Evolutionary conservation across 176 grass and related monocot species (phyloP), one percentile per base, ranked within the genome.

Genomic region (Oryza officinalis): DNA sequence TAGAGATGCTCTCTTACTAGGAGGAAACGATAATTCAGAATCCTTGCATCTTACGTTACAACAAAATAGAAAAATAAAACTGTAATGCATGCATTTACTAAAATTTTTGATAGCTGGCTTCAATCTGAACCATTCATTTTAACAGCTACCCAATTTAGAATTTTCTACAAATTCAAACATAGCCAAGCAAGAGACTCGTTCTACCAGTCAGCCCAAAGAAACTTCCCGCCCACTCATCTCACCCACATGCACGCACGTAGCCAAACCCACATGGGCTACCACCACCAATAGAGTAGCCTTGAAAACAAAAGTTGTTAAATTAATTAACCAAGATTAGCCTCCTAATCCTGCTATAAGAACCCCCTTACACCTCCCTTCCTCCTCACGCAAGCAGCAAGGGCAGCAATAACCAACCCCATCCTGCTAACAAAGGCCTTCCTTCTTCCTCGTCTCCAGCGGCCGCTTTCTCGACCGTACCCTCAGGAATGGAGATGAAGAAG

Each of bases 401-500:
- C 86, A 64, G 40, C 66, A 26, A 71, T 23, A 81, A 23, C 28
- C 78, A 43, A 82, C 59, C 20, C 83, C 41, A 75, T 61, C 81
- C 80, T 75, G 64, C 85, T 45, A 87, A 68, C 10, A 22, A 14
- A 52, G 45, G 33, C 54, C 78, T 79, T 78, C 45, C 11, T 30
- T 71, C 74, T 77, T 92, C 70, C 78, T 90, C 90, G 6, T 86
- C 85, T 84, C 83, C 69, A 1, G 3, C 18, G 12, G 30, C 8
- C 70, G 2, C 4, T 67, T n/a, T 46, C 13, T 27, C 50, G 6
- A 67, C 20, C 11, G 20, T 71, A 2, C 1, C 30, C 32, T 31
- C n/a, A 13, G 22, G 20, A 74, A 97, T 91, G 92, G 90, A 93
- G 92, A 94, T 94, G 95, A 97, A 89, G 84, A 97, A 94, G 86